Conservation (phyloP, 192 early-diverging fungal species). For the Phycomyces nitens region DNA sequence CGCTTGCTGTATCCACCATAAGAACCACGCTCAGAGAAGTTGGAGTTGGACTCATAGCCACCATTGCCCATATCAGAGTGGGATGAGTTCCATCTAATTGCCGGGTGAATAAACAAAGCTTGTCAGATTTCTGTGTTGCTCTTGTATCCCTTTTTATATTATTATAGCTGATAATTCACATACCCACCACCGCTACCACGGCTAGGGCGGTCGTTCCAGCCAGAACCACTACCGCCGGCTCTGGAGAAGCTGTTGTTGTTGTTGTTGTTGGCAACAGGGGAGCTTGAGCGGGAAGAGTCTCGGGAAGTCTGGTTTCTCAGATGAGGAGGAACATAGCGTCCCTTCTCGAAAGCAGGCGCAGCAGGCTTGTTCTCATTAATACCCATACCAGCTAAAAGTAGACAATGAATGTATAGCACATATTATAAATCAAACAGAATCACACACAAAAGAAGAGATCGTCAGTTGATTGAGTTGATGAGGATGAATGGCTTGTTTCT, state of each 20-base stretch:
- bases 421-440: background rate
- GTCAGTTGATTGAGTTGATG: background rate
- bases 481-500: background rate
- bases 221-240: constrained; percentile 34
- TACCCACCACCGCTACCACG: background rate
- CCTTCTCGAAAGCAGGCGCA: constrained; percentile 26
- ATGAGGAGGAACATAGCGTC: constrained; percentile 68
- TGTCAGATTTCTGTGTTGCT: too few species aligned
- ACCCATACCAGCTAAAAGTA: constrained; percentile 62
- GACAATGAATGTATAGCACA: background rate
- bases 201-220: constrained; percentile 24
- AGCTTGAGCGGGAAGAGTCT: constrained; percentile 15
- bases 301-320: constrained; percentile 44
- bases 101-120: too few species aligned
- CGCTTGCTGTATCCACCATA: constrained; percentile 35
- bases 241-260: constrained; percentile 25
- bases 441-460: background rate
- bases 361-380: constrained; percentile 53
- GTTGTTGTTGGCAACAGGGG: constrained; percentile 29
- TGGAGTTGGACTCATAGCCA: constrained; percentile 22
- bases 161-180: background rate
- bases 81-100: constrained; percentile 23
- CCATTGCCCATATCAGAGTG: constrained; percentile 36
- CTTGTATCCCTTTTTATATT: background rate
- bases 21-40: constrained; percentile 41